Conservation (phyloP, 768 basidiomycete species). For the Rhodosporidiobolus odoratus region DNA sequence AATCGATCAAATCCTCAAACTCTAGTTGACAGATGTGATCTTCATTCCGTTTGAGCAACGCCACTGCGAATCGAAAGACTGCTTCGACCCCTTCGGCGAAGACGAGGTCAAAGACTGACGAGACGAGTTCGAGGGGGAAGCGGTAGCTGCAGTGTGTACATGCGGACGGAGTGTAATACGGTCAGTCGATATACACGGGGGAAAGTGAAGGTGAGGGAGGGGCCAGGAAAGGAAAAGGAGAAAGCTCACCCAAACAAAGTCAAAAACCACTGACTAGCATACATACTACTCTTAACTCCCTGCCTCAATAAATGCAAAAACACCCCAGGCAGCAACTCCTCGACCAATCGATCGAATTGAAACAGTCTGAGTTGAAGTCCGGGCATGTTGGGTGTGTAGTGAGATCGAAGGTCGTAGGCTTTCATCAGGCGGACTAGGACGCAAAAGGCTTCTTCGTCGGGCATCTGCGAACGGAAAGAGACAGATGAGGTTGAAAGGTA, state of each 20-base stretch:
- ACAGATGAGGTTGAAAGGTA: background rate
- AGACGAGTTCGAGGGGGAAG: conserved; percentile 89
- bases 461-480: conserved; percentile 63
- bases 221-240: conserved; percentile 51
- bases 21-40: conserved; percentile 68
- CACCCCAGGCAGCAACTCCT: conserved; percentile 84
- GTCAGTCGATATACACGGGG: background rate
- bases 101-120: conserved; percentile 92
- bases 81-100: conserved; percentile 96
- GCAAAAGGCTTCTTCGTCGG: conserved; percentile 97
- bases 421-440: conserved; percentile 91
- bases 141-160: conserved; percentile 50
- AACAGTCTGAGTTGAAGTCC: conserved; percentile 82
- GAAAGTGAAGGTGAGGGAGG: too few species aligned
- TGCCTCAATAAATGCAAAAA: conserved; percentile 90
- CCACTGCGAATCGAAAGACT: conserved; percentile 88
- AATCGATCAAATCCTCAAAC: conserved; percentile 83
- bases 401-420: conserved; percentile 89
- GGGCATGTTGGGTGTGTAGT: conserved; percentile 99
- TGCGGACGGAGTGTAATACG: background rate
- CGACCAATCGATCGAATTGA: conserved; percentile 89
- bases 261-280: conserved; percentile 96
- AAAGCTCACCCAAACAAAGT: conserved; percentile 76
- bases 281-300: conserved; percentile 97
- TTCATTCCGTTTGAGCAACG: conserved; percentile 82